These are phyloP conservation scores for Geotrichum australiense DNA, from an alignment of 1,139 yeast species.

Conservation along the genomic window DNA sequence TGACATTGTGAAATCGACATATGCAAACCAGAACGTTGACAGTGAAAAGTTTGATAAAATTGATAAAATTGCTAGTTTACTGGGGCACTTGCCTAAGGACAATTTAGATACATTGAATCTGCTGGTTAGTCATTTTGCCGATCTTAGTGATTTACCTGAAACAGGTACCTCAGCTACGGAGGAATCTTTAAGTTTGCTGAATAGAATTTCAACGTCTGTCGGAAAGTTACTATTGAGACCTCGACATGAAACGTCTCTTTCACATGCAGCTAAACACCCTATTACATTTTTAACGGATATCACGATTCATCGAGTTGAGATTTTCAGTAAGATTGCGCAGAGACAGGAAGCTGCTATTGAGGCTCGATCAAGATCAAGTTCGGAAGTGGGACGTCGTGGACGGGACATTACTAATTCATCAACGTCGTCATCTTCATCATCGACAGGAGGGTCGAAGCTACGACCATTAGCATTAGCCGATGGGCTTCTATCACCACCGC, in stretches of 20 bases:
- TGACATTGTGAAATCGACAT: constrained; percentile 60
- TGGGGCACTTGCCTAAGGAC: constrained; percentile 21
- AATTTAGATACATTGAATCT: constrained; percentile 18
- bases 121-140: constrained; percentile 19
- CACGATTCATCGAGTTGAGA: constrained; percentile 22
- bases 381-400: constrained; percentile 25
- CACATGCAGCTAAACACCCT: constrained; percentile 32
- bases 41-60: constrained; percentile 6
- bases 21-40: constrained; percentile 28
- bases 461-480: constrained; percentile 6
- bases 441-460: background rate
- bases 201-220: too few species aligned
- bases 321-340: constrained; percentile 25
- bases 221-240: too few species aligned
- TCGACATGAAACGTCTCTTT: constrained; percentile 28
- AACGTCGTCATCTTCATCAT: background rate
- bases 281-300: constrained; percentile 26
- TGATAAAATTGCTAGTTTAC: constrained; percentile 18
- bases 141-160: constrained; percentile 15
- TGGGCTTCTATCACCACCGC: too few species aligned
- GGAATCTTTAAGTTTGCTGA: too few species aligned
- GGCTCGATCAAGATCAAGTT: constrained; percentile 23
- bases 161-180: background rate
- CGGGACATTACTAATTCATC: background rate
- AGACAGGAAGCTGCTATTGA: constrained; percentile 17